Evolutionary conservation across 2,329 filamentous ascomycete genomes (phyloP).

Genomic region (Arthrinium puccinioides): DNA sequence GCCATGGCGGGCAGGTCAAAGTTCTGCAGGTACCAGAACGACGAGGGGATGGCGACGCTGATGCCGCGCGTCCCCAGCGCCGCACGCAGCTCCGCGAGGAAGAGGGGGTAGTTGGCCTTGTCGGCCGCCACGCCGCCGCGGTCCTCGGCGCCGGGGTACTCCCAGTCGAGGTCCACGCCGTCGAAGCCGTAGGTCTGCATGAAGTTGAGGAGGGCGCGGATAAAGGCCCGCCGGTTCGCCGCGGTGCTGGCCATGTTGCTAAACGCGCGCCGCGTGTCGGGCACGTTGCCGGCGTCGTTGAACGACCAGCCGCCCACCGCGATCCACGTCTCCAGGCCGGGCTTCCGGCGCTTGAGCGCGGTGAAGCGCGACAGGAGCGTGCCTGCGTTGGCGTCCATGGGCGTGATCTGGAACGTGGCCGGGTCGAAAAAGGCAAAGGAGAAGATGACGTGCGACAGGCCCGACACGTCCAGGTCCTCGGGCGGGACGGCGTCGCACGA

Average conservation of each 20-base stretch:
- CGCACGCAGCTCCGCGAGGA: constrained; percentile 39
- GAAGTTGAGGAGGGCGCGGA: constrained; percentile 8
- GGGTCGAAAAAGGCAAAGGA: constrained; percentile 27
- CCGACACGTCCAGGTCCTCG: no score
- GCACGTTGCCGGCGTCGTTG: constrained; percentile 12
- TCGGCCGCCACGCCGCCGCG: constrained; percentile 11
- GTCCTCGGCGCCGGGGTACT: constrained; percentile 11
- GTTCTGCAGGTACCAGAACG: constrained; percentile 2
- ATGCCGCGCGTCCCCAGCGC: constrained; percentile 2
- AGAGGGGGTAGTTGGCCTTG: constrained; percentile 7
- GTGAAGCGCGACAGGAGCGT: constrained; percentile 19
- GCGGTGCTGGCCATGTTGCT: constrained; percentile 8
- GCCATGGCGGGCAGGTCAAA: constrained; percentile 5
- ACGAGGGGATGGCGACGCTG: constrained; percentile 4
- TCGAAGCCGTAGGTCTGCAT: constrained; percentile 12
- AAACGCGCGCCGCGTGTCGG: constrained; percentile 7
- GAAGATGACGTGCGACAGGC: constrained; percentile 23
- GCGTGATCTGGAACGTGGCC: constrained; percentile 15
- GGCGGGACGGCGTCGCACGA: no score
- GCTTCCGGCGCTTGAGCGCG: not conserved
- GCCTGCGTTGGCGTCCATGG: constrained; percentile 15
- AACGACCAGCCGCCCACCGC: constrained; percentile 27
- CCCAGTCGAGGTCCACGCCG: constrained; percentile 31
- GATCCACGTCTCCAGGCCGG: constrained; percentile 20
- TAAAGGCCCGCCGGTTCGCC: constrained; percentile 6